These are phyloP conservation scores for Centrapalus pauciflorus DNA, from an alignment of 129 eudicot genomes.

Conservation along the genomic window DNA sequence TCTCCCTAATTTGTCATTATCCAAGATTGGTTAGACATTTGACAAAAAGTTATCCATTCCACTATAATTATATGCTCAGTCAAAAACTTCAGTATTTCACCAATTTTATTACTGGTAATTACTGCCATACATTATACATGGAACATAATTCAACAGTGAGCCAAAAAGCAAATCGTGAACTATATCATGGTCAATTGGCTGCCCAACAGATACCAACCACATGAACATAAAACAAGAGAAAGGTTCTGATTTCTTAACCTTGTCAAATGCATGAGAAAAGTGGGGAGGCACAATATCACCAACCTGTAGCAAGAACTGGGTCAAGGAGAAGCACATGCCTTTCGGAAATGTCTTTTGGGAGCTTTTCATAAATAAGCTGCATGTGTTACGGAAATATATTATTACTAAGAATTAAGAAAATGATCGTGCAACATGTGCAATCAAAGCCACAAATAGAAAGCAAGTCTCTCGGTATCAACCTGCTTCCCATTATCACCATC, in stretches of 20 bases:
- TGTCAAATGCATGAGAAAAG: slow-evolving; percentile 2
- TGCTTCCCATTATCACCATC: slow-evolving; percentile 98
- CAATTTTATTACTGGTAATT: background rate
- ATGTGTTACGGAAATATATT: background rate
- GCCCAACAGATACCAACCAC: background rate
- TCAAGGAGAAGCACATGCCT: slow-evolving; percentile 96
- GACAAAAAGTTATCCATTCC: background rate
- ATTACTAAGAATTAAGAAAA: background rate
- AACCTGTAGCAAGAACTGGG: slow-evolving; percentile 99
- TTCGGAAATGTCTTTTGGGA: slow-evolving; percentile 89
- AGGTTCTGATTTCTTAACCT: background rate
- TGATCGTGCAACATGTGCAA: background rate
- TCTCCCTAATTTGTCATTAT: background rate
- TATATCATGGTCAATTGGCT: background rate
- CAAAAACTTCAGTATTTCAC: slow-evolving; percentile 1
- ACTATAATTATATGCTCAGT: background rate
- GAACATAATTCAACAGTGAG: background rate
- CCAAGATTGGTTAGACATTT: background rate
- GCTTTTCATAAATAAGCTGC: slow-evolving; percentile 97
- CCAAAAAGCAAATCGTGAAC: background rate
- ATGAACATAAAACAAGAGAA: background rate
- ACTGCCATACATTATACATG: background rate
- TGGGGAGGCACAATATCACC: background rate
- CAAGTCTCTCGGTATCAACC: slow-evolving; percentile 24
- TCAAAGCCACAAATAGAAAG: background rate